phyloP scores from a whole-genome alignment of 345 rosid genomes.

The Luvunga scandens region DNA sequence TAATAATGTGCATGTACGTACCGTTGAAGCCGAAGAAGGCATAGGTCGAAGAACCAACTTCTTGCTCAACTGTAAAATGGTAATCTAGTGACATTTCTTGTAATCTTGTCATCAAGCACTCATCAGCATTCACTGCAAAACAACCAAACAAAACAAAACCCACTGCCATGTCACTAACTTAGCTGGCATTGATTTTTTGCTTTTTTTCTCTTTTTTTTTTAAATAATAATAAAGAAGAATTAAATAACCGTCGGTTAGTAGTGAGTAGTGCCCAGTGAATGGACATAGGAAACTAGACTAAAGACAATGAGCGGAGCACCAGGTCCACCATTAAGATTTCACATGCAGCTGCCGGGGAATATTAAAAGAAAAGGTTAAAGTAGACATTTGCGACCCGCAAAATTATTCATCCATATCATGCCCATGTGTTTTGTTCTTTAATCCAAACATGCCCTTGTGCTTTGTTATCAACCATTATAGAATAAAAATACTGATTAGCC shows the following conservation, averaged over 20 bases:
- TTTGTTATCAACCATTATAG: no score
- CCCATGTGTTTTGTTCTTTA: not conserved
- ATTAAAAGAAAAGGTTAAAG: not conserved
- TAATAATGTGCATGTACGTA: slow-evolving; percentile 9
- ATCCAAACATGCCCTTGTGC: slow-evolving; percentile 23
- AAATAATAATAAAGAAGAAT: not conserved
- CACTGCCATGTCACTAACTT: slow-evolving; percentile 19
- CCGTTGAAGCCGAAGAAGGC: slow-evolving; percentile 98
- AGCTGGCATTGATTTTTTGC: slow-evolving; percentile 21
- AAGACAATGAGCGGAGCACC: slow-evolving; percentile 26
- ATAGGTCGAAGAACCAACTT: slow-evolving; percentile 91
- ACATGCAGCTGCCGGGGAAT: slow-evolving; percentile 46
- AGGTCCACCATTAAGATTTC: slow-evolving; percentile 41
- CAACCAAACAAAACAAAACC: not conserved
- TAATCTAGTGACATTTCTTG: slow-evolving; percentile 98
- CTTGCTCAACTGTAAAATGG: slow-evolving; percentile 94
- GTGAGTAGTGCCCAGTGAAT: slow-evolving; percentile 9
- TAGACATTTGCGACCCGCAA: slow-evolving; percentile 25
- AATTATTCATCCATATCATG: slow-evolving; percentile 31
- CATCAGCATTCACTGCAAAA: slow-evolving; percentile 80
- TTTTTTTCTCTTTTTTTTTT: no score
- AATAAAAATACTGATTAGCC: not conserved
- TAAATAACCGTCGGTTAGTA: slow-evolving; percentile 25
- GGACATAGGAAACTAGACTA: not conserved
- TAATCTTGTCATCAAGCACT: slow-evolving; percentile 97